Base-by-base conservation (phyloP, 768 basidiomycete species). In the Lactarius quietus region DNA sequence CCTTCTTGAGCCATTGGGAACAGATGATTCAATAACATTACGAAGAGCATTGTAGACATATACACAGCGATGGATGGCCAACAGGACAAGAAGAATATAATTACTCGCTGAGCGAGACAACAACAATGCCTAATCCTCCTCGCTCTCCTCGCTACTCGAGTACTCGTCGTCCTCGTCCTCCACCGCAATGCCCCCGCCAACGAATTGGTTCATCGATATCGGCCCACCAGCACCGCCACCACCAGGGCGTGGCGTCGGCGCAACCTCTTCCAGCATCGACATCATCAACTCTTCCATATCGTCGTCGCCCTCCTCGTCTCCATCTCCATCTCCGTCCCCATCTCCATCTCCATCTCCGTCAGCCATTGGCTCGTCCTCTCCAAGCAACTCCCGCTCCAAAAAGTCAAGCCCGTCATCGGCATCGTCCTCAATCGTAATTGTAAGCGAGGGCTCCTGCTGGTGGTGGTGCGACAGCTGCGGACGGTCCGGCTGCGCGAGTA, bases 101-200 rank as follows among this genome's bases (percentile, higher is more conserved):
- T 28, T 28, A 4, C 56, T 26, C 38, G 38, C 36, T 28, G 28
- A 28, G 26, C 45, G 20, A 45, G 43, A 20, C n/a, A 28, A 41
- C 41, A 20, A 41, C 41, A 52, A 48, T 20, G 41, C 17, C 28
- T 51, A 63, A n/a, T 67, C 61, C 26, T 69, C 69, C 6, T 85
- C 84, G 69, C 80, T 83, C 3, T 85, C 83, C 31, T 84, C 78
- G 41, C 67, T 80, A 66, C 83, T 85, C 10, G 81, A 81, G 20
- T 80, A 80, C 62, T 80, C 83, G 45, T 82, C 83, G 58, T 84
- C 83, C 33, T 83, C 81, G 38, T 79, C 76, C 39, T 68, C 76
- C 51, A 63, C 70, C 29, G 64, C 20, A 4, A 28, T 20, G 18
- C 38, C 73, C 69, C 78, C 81, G 52, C 77, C 81, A 10, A 78